These are phyloP conservation scores for Komagataella phaffii DNA, from an alignment of 805 yeast species.

Conservation along the genomic window DNA sequence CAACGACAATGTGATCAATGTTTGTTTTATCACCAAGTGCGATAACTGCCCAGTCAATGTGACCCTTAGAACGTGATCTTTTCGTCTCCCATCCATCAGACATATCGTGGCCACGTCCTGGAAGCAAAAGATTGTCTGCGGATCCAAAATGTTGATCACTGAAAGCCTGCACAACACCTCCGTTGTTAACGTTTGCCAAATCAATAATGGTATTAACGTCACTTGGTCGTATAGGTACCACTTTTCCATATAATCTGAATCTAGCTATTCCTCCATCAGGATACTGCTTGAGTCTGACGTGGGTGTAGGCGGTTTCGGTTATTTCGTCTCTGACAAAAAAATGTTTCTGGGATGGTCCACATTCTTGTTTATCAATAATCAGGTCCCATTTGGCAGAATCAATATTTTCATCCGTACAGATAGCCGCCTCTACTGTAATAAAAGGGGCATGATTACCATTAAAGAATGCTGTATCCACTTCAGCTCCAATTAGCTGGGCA, in stretches of 20 bases:
- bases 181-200: slow-evolving; percentile 70
- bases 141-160: slow-evolving; percentile 94
- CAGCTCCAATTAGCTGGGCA: slow-evolving; percentile 71
- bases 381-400: slow-evolving; percentile 47
- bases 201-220: slow-evolving; percentile 39
- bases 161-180: slow-evolving; percentile 75
- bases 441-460: slow-evolving; percentile 92
- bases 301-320: slow-evolving; percentile 59
- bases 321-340: slow-evolving; percentile 52
- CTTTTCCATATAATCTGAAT: slow-evolving; percentile 79
- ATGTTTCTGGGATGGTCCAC: slow-evolving; percentile 85
- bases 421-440: slow-evolving; percentile 69
- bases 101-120: slow-evolving; percentile 95
- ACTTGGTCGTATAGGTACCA: slow-evolving; percentile 52
- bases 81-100: slow-evolving; percentile 98
- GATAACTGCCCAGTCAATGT: slow-evolving; percentile 84
- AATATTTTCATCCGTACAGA: slow-evolving; percentile 16
- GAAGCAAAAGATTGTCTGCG: slow-evolving; percentile 77
- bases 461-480: slow-evolving; percentile 88
- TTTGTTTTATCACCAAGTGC: slow-evolving; percentile 57
- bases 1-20: slow-evolving; percentile 52
- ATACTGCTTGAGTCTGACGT: slow-evolving; percentile 78
- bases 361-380: slow-evolving; percentile 56
- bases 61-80: slow-evolving; percentile 74
- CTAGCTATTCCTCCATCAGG: slow-evolving; percentile 99